These are phyloP conservation scores for Lasiodiplodia citricola DNA, from an alignment of 2,329 filamentous ascomycete species.

Conservation along the genomic window DNA sequence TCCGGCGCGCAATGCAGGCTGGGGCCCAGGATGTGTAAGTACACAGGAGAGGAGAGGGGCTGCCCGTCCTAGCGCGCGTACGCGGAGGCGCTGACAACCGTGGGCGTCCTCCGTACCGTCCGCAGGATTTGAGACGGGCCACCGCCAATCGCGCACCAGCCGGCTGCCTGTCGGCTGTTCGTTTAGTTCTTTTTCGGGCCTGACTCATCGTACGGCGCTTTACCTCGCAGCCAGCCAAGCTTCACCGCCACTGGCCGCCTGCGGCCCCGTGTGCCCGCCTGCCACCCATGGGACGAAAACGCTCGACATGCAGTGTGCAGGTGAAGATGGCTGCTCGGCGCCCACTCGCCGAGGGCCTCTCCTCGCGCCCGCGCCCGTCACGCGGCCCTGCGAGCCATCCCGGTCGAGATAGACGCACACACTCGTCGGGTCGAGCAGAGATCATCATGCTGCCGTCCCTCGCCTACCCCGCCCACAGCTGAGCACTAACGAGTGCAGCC, in stretches of 20 bases:
- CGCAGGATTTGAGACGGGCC: constrained; percentile 2
- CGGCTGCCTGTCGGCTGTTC: background rate
- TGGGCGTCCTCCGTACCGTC: constrained; percentile 8
- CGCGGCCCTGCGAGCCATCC: constrained; percentile 10
- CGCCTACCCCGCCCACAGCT: constrained; percentile 12
- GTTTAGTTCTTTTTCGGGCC: constrained; percentile 9
- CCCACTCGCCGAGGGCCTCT: constrained; percentile 4
- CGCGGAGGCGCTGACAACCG: constrained; percentile 9
- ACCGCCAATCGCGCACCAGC: constrained; percentile 13
- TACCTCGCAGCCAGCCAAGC: constrained; percentile 11
- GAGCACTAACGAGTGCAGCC: constrained; percentile 4
- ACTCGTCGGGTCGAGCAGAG: constrained; percentile 2
- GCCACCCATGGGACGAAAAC: constrained; percentile 20
- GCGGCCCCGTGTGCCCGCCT: constrained; percentile 14
- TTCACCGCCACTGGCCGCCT: constrained; percentile 19
- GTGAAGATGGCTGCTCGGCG: constrained; percentile 12
- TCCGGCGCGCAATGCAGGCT: constrained; percentile 5
- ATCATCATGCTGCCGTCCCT: constrained; percentile 12
- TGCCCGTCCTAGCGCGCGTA: constrained; percentile 1
- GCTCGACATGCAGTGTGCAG: constrained; percentile 20
- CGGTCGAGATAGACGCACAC: constrained; percentile 10
- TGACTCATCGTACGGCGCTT: constrained; percentile 19
- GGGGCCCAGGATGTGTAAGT: background rate
- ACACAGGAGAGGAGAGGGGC: background rate
- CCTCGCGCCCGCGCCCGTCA: constrained; percentile 6